Conservation (phyloP, 2,329 filamentous ascomycete species). For the Hypoxylon sp. region DNA sequence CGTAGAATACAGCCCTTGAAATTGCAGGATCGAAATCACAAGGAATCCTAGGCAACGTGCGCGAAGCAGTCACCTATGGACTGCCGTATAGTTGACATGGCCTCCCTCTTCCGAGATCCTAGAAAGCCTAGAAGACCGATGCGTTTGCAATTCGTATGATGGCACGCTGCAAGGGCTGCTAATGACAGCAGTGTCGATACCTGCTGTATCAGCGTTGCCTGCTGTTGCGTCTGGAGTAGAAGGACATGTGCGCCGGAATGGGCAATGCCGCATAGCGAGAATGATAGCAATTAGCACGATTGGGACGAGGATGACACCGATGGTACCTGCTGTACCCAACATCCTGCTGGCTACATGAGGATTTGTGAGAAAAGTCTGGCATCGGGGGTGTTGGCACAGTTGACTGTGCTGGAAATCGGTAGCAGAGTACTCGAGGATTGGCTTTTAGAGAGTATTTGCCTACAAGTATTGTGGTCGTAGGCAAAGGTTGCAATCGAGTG, state of each 20-base stretch:
- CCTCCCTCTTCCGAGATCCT: slow-evolving; percentile 40
- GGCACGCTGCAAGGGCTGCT: slow-evolving; percentile 20
- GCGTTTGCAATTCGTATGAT: slow-evolving; percentile 28
- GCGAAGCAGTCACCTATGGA: slow-evolving; percentile 11
- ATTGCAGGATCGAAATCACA: background rate
- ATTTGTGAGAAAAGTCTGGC: slow-evolving; percentile 3
- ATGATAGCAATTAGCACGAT: slow-evolving; percentile 37
- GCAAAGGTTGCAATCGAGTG: background rate
- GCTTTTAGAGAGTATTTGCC: background rate
- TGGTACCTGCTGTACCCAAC: slow-evolving; percentile 34
- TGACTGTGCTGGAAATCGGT: background rate
- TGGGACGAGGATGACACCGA: slow-evolving; percentile 38
- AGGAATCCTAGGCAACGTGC: background rate
- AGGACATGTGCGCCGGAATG: slow-evolving; percentile 20
- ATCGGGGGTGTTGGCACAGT: slow-evolving; percentile 24
- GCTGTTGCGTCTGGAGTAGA: slow-evolving; percentile 9
- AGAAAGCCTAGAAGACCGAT: slow-evolving; percentile 34
- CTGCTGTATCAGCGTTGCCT: background rate
- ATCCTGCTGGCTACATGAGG: slow-evolving; percentile 20
- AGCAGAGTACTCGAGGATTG: slow-evolving; percentile 7
- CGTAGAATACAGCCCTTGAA: background rate
- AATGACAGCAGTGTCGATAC: background rate
- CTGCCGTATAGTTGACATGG: slow-evolving; percentile 5
- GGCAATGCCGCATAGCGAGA: slow-evolving; percentile 38
- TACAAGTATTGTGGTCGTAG: slow-evolving; percentile 6